phyloP scores from a whole-genome alignment of 1,284 basidiomycete genomes.

The Boletus holoroseus region DNA sequence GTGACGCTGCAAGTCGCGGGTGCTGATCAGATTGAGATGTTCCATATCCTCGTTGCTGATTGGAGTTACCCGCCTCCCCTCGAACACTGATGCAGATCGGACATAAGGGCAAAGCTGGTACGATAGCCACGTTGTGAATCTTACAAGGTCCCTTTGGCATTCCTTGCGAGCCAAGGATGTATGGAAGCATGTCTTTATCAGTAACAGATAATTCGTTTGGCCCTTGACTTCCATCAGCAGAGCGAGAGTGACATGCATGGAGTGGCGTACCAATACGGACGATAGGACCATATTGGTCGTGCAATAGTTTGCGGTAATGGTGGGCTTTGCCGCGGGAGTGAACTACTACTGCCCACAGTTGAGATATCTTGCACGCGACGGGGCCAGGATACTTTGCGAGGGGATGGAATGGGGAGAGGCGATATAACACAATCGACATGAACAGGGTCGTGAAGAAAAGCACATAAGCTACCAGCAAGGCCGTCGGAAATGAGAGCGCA shows the following conservation, averaged over 20 bases:
- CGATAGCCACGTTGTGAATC: not conserved
- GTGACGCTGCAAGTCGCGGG: conserved; percentile 35
- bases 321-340: conserved; percentile 20
- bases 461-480: conserved; percentile 9
- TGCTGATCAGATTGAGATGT: conserved; percentile 28
- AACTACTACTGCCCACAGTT: conserved; percentile 20
- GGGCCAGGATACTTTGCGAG: conserved; percentile 35
- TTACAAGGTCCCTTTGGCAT: conserved; percentile 29
- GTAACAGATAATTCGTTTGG: conserved; percentile 28
- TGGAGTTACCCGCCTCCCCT: conserved; percentile 20
- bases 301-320: conserved; percentile 21
- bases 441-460: conserved; percentile 24
- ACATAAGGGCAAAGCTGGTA: conserved; percentile 5
- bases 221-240: conserved; percentile 17
- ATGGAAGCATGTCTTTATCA: conserved; percentile 23
- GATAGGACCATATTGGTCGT: conserved; percentile 26
- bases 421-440: conserved; percentile 28
- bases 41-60: conserved; percentile 12
- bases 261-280: conserved; percentile 27
- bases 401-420: conserved; percentile 34
- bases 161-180: conserved; percentile 25
- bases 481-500: conserved; percentile 2
- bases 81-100: conserved; percentile 13
- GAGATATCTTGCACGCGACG: conserved; percentile 24
- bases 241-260: not conserved